phyloP scores from a whole-genome alignment of 768 basidiomycete species.

The Tulasnella sp. region DNA sequence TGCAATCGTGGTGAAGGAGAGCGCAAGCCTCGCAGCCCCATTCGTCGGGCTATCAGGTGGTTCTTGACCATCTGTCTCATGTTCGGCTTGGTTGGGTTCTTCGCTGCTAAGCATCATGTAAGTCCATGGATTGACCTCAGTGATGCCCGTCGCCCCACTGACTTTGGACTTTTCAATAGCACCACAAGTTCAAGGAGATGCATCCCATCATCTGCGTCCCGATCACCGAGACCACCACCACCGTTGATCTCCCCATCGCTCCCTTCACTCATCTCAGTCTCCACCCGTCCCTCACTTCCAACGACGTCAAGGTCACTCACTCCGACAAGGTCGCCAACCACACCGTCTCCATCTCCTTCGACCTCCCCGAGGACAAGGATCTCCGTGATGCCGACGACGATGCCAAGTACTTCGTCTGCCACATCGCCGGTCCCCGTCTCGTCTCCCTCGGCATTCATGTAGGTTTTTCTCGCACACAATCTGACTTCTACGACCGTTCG shows the following conservation, averaged over 20 bases:
- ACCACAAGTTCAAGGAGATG: not conserved
- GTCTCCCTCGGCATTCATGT: not conserved
- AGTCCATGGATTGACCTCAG: not conserved
- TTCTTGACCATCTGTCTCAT: constrained; percentile 1
- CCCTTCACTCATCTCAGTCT: not conserved
- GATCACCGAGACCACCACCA: not conserved
- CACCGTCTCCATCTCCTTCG: constrained; percentile 8
- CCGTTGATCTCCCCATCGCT: not conserved
- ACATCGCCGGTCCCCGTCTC: constrained; percentile 2
- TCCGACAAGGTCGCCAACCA: constrained; percentile 7
- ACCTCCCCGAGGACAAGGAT: not conserved
- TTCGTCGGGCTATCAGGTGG: not conserved
- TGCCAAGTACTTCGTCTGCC: not conserved
- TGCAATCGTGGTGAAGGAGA: too few species aligned
- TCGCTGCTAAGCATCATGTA: not conserved
- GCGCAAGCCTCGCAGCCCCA: not conserved
- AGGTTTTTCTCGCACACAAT: not conserved
- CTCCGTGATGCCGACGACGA: not conserved
- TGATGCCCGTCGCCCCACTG: not conserved
- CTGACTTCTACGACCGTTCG: not conserved
- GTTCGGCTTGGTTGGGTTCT: not conserved
- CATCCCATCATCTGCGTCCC: constrained; percentile 6
- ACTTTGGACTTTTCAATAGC: not conserved
- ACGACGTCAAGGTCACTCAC: constrained; percentile 8
- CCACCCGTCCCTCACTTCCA: constrained; percentile 4